These are phyloP conservation scores for Raphanus hybrid DNA, from an alignment of 441 rosid species.

Conservation along the genomic window DNA sequence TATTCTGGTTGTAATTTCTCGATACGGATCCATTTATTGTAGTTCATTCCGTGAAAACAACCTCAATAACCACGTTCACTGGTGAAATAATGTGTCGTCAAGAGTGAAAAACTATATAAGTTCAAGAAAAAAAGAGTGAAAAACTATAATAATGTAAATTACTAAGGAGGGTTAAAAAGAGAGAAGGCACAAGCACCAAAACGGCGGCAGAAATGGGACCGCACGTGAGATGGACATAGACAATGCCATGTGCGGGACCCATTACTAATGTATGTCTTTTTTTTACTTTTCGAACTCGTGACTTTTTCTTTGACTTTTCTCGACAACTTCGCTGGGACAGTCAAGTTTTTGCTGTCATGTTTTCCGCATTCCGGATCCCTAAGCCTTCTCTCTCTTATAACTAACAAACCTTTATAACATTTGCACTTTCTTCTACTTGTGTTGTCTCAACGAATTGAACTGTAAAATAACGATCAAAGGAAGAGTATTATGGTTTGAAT, in stretches of 20 bases:
- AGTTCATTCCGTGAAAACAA: conserved; percentile 7
- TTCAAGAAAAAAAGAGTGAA: too few species aligned
- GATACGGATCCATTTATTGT: neutral
- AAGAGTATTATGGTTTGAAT: neutral
- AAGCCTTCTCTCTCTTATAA: neutral
- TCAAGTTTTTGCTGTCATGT: conserved; percentile 54
- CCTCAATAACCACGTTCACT: conserved; percentile 7
- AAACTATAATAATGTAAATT: neutral
- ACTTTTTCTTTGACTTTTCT: conserved; percentile 32
- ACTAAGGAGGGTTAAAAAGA: neutral
- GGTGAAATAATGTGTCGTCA: neutral
- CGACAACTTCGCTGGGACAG: conserved; percentile 50
- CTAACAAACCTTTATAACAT: neutral
- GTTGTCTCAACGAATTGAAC: conserved; percentile 15
- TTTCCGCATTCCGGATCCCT: conserved; percentile 68
- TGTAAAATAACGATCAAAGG: neutral
- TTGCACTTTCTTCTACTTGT: conserved; percentile 24
- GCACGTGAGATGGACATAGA: conserved; percentile 55
- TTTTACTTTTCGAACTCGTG: conserved; percentile 21
- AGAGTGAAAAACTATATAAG: neutral
- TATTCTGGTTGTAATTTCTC: neutral
- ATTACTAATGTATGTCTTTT: conserved; percentile 47
- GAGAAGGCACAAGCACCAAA: conserved; percentile 57
- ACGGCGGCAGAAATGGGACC: conserved; percentile 68
- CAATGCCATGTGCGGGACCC: conserved; percentile 45